Conservation (phyloP, 192 early-diverging fungal species). For the Rhizoclosmatium sp. region DNA sequence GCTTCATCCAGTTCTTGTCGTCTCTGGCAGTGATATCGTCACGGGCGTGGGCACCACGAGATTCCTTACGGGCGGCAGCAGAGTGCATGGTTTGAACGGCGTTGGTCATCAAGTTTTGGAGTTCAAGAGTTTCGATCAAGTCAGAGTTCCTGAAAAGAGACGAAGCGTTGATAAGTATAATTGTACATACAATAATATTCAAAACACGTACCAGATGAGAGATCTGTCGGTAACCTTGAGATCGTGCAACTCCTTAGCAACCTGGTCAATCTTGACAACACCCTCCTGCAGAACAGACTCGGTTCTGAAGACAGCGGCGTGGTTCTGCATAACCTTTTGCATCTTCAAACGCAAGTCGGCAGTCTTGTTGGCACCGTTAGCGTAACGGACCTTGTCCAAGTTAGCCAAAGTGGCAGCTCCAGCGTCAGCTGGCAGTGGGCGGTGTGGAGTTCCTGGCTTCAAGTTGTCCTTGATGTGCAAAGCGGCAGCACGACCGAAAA, state of each 20-base stretch:
- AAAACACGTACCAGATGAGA: slow-evolving; percentile 82
- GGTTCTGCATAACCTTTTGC: slow-evolving; percentile 98
- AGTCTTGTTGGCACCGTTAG: slow-evolving; percentile 79
- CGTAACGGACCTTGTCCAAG: slow-evolving; percentile 91
- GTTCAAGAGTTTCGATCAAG: slow-evolving; percentile 93
- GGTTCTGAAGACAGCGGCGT: slow-evolving; percentile 98
- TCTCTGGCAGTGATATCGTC: slow-evolving; percentile 91
- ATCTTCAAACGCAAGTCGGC: slow-evolving; percentile 90
- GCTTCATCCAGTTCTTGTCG: slow-evolving; percentile 98
- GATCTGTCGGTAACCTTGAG: slow-evolving; percentile 89
- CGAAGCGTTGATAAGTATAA: slow-evolving; percentile 1
- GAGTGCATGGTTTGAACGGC: slow-evolving; percentile 88
- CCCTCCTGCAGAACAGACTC: slow-evolving; percentile 89
- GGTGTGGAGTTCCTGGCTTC: slow-evolving; percentile 87
- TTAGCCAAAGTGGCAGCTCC: slow-evolving; percentile 92
- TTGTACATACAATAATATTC: neutral
- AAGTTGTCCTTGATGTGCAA: slow-evolving; percentile 93
- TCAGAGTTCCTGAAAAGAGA: slow-evolving; percentile 79
- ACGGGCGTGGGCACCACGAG: slow-evolving; percentile 96
- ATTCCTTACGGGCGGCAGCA: slow-evolving; percentile 94
- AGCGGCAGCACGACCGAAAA: slow-evolving; percentile 96
- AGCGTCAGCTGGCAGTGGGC: slow-evolving; percentile 80
- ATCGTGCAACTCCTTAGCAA: slow-evolving; percentile 81
- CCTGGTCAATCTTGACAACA: slow-evolving; percentile 82
- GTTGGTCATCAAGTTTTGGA: slow-evolving; percentile 96